These are phyloP conservation scores for Avena atlantica DNA, from an alignment of 176 grass and related monocot species.

Conservation along the genomic window DNA sequence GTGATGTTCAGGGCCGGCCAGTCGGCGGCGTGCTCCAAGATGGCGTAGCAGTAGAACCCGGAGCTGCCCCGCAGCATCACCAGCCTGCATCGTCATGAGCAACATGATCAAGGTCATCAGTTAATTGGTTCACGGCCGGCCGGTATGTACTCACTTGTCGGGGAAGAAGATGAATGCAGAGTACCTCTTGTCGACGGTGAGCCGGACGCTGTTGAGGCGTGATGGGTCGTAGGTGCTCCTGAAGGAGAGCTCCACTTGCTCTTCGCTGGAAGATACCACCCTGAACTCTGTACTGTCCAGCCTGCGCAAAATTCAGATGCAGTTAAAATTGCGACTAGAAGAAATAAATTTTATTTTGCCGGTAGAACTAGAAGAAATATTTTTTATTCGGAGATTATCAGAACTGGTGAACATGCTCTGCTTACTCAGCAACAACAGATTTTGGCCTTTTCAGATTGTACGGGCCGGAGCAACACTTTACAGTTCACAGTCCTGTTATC, in stretches of 20 bases:
- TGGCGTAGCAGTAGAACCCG: slow-evolving; percentile 75
- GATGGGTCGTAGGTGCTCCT: slow-evolving; percentile 61
- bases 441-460: background rate
- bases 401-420: background rate
- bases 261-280: slow-evolving; percentile 43
- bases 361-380: too few relatives aligned
- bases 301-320: slow-evolving; percentile 48
- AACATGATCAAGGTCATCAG: background rate
- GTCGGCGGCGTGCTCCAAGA: slow-evolving; percentile 53
- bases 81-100: slow-evolving; percentile 42
- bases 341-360: too few relatives aligned
- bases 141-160: too few relatives aligned
- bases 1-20: slow-evolving; percentile 58
- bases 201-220: slow-evolving; percentile 5
- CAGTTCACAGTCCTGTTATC: background rate
- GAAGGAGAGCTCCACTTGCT: slow-evolving; percentile 84
- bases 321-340: slow-evolving; percentile 24
- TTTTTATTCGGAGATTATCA: background rate
- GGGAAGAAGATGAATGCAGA: background rate
- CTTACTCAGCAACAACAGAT: slow-evolving; percentile 11
- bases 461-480: background rate
- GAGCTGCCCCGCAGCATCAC: slow-evolving; percentile 66
- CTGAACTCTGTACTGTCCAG: slow-evolving; percentile 58
- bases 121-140: background rate
- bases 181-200: slow-evolving; percentile 72